A percentile compares a stretch with the other conserved stretches of the same genome.
Conservation (phyloP, 116 monocot genomes). For the Papilionanthe hybrid region DNA sequence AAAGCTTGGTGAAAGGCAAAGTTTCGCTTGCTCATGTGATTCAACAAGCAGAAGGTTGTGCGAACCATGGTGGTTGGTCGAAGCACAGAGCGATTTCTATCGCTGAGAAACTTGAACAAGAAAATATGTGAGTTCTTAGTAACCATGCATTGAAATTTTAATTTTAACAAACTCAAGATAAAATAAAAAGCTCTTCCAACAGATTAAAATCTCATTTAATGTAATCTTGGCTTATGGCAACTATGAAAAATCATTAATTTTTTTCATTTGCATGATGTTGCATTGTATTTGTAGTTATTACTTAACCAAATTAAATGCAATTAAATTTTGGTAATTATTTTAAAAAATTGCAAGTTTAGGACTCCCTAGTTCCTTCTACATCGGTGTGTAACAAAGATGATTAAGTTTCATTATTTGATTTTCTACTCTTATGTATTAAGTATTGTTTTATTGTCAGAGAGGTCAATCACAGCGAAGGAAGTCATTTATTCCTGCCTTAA, state of each 20-base stretch:
- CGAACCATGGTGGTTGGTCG: constrained; percentile 60
- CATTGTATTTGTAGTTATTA: neutral
- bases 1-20: constrained; percentile 63
- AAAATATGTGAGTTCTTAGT: constrained; percentile 74
- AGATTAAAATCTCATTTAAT: neutral
- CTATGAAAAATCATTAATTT: neutral
- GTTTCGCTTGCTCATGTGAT: constrained; percentile 92
- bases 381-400: neutral
- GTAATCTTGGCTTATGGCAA: neutral
- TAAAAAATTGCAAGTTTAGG: neutral
- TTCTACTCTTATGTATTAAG: neutral
- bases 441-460: neutral
- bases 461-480: neutral
- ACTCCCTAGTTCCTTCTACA: neutral
- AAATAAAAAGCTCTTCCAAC: neutral
- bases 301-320: neutral
- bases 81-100: constrained; percentile 68
- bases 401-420: neutral
- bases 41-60: constrained; percentile 57
- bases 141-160: neutral
- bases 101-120: constrained; percentile 95
- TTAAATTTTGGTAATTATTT: neutral
- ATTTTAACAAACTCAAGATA: neutral
- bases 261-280: neutral
- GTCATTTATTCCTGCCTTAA: neutral